Conservation (phyloP, 2,329 filamentous ascomycete genomes). For the Lecanosticta acicola region DNA sequence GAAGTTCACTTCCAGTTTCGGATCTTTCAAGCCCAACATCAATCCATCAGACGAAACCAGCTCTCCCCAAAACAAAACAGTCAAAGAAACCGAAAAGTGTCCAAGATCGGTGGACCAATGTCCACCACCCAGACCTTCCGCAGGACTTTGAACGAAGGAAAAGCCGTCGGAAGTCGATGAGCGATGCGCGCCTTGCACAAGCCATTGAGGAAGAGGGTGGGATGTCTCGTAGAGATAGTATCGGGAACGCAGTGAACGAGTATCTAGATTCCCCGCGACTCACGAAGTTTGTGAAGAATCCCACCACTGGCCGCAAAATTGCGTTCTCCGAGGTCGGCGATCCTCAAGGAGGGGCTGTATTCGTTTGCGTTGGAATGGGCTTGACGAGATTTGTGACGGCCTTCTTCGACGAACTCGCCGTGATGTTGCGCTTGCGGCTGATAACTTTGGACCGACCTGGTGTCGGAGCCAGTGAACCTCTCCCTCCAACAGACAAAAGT, state of each 20-base stretch:
- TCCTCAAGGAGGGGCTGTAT: conserved; percentile 81
- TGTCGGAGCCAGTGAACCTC: conserved; percentile 84
- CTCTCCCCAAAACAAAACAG: conserved; percentile 1
- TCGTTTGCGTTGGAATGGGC: conserved; percentile 97
- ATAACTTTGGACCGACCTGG: conserved; percentile 93
- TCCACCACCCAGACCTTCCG: conserved; percentile 26
- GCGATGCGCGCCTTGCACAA: conserved; percentile 33
- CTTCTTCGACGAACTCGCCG: conserved; percentile 92
- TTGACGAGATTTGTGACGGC: conserved; percentile 91
- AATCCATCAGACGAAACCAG: background rate
- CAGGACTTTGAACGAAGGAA: conserved; percentile 23
- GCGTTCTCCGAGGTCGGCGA: conserved; percentile 97
- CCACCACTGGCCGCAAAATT: conserved; percentile 78
- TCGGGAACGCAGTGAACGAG: conserved; percentile 79
- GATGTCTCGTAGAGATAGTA: conserved; percentile 65
- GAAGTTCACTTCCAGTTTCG: conserved; percentile 6
- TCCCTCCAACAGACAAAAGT: conserved; percentile 73
- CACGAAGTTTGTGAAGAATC: conserved; percentile 81
- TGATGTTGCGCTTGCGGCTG: conserved; percentile 78
- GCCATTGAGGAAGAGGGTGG: conserved; percentile 34
- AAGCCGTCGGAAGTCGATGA: conserved; percentile 31
- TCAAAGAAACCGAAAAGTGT: background rate
- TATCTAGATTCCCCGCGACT: conserved; percentile 79
- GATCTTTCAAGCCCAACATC: conserved; percentile 11
- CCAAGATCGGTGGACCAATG: conserved; percentile 18